Evolutionary conservation across 768 basidiomycete species (phyloP).

Genomic region (Cystobasidium onofrii): DNA sequence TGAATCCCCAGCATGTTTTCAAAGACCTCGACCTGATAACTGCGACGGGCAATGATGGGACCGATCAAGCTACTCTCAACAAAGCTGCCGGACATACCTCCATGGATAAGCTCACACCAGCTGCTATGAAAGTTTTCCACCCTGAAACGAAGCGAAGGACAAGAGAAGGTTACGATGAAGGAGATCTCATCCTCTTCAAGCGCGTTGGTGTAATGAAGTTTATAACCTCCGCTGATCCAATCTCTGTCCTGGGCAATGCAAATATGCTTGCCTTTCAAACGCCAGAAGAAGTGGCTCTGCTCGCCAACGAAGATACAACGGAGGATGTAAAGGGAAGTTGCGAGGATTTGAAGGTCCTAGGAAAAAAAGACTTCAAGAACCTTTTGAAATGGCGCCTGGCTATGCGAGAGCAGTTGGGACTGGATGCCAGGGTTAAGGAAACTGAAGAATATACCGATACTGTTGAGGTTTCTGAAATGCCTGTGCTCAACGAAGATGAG

Average conservation of each 20-base stretch:
- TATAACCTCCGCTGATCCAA: slow-evolving; percentile 61
- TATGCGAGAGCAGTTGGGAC: slow-evolving; percentile 81
- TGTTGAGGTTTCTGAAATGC: slow-evolving; percentile 39
- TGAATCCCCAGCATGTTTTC: slow-evolving; percentile 96
- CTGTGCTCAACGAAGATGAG: slow-evolving; percentile 68
- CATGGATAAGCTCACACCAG: slow-evolving; percentile 52
- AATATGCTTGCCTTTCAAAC: slow-evolving; percentile 69
- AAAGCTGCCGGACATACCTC: slow-evolving; percentile 32
- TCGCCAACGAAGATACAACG: slow-evolving; percentile 62
- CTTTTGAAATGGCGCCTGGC: slow-evolving; percentile 83
- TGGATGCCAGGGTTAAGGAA: slow-evolving; percentile 70
- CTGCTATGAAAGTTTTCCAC: slow-evolving; percentile 80
- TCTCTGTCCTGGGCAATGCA: slow-evolving; percentile 69
- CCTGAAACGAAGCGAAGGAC: slow-evolving; percentile 91
- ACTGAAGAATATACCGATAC: slow-evolving; percentile 67
- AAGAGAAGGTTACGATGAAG: slow-evolving; percentile 90
- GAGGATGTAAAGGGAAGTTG: slow-evolving; percentile 72
- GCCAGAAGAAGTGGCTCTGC: slow-evolving; percentile 80
- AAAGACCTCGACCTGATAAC: slow-evolving; percentile 60
- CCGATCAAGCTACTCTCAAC: slow-evolving; percentile 7
- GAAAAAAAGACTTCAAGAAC: slow-evolving; percentile 92
- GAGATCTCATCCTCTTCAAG: slow-evolving; percentile 83
- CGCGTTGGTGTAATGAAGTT: slow-evolving; percentile 63
- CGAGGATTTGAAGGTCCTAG: slow-evolving; percentile 88
- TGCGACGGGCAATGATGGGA: slow-evolving; percentile 36